A percentile compares a stretch with the other conserved stretches of the same genome.
These are phyloP conservation scores for Populus ilicifolia DNA, from an alignment of 345 rosid genomes.

Conservation along the genomic window DNA sequence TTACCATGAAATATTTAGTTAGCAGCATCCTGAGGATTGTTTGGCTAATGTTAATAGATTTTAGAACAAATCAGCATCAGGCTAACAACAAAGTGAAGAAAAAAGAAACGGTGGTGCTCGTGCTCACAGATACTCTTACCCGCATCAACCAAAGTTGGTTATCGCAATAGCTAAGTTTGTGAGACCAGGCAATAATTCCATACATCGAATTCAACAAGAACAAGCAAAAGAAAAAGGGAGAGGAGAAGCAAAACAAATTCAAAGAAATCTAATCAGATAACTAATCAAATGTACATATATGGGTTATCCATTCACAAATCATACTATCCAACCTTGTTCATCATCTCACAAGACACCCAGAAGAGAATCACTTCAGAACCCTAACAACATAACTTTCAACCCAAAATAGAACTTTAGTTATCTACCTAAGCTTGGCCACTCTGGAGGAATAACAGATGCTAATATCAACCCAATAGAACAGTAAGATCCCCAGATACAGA, in stretches of 20 bases:
- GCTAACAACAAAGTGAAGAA: conserved; percentile 4
- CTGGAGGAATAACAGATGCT: conserved; percentile 17
- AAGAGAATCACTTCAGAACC: neutral
- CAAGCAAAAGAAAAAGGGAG: neutral
- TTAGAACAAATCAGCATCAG: neutral
- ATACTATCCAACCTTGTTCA: neutral
- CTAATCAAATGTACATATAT: neutral
- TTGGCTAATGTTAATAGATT: neutral
- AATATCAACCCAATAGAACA: conserved; percentile 1
- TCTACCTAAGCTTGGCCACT: conserved; percentile 10
- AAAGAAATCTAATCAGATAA: neutral
- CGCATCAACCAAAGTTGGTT: neutral
- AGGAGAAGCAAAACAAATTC: neutral
- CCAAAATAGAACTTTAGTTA: neutral
- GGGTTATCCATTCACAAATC: neutral
- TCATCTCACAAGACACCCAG: neutral
- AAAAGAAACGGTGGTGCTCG: neutral
- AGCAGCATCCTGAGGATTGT: neutral
- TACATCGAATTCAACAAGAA: neutral
- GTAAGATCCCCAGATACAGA: neutral
- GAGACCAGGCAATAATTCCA: neutral
- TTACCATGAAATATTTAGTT: neutral
- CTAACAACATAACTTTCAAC: neutral
- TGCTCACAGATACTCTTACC: neutral
- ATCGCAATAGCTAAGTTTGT: neutral